Conservation (phyloP, 768 basidiomycete species). For the Tylopilus intermedius region DNA sequence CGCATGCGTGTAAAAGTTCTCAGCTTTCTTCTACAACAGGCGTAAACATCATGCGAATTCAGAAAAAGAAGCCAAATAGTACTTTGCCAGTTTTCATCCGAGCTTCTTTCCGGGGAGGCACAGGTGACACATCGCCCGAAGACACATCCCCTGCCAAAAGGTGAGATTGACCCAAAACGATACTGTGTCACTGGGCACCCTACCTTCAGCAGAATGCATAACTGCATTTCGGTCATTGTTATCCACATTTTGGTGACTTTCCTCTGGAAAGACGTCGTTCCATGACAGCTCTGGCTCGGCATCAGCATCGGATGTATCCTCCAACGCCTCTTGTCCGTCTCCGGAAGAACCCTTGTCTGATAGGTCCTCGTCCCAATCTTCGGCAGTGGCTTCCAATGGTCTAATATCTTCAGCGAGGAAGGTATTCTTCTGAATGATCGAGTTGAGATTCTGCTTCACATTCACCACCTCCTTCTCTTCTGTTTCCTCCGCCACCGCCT, state of each 20-base stretch:
- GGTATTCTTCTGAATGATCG: slow-evolving; percentile 84
- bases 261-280: slow-evolving; percentile 81
- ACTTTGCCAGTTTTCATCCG: slow-evolving; percentile 96
- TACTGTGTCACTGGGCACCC: slow-evolving; percentile 8
- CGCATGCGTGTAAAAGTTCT: slow-evolving; percentile 81
- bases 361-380: slow-evolving; percentile 28
- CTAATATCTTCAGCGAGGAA: slow-evolving; percentile 83
- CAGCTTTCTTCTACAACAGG: slow-evolving; percentile 66
- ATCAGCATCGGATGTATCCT: slow-evolving; percentile 26
- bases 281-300: slow-evolving; percentile 62
- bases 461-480: slow-evolving; percentile 42
- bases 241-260: slow-evolving; percentile 24
- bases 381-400: slow-evolving; percentile 52
- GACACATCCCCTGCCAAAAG: slow-evolving; percentile 24
- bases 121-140: slow-evolving; percentile 33
- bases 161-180: slow-evolving; percentile 8
- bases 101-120: slow-evolving; percentile 48
- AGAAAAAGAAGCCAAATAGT: slow-evolving; percentile 5
- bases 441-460: slow-evolving; percentile 83
- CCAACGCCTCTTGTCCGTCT: slow-evolving; percentile 39
- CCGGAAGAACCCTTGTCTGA: slow-evolving; percentile 34
- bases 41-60: slow-evolving; percentile 8
- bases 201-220: slow-evolving; percentile 17
- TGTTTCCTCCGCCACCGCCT: slow-evolving; percentile 27
- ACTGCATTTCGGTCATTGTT: slow-evolving; percentile 11